Conservation (phyloP, 2,329 filamentous ascomycete genomes). For the Colletotrichum euphorbiae region DNA sequence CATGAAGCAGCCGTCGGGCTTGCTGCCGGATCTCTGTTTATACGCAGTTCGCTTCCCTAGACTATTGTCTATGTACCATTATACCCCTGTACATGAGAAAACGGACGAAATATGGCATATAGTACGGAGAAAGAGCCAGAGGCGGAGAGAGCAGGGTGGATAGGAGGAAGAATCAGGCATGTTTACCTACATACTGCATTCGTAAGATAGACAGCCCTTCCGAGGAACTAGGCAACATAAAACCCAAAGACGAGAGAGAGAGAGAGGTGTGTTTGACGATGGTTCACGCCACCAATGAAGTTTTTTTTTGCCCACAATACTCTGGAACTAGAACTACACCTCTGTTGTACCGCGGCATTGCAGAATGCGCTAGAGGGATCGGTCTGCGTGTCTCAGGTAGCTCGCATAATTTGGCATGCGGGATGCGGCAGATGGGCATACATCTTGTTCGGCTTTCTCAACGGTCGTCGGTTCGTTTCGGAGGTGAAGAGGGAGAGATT, state of each 20-base stretch:
- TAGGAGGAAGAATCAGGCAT: background rate
- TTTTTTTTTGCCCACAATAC: background rate
- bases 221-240: constrained; percentile 18
- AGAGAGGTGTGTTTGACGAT: background rate
- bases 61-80: constrained; percentile 27
- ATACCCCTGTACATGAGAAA: constrained; percentile 39
- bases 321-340: background rate
- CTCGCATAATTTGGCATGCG: constrained; percentile 36
- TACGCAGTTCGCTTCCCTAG: constrained; percentile 11
- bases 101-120: constrained; percentile 16
- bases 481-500: no score
- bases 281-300: constrained; percentile 5
- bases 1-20: constrained; percentile 4
- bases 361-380: constrained; percentile 30
- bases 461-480: constrained; percentile 25
- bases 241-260: background rate
- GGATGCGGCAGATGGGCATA: constrained; percentile 33
- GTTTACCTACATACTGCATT: constrained; percentile 14
- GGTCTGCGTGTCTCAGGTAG: constrained; percentile 38
- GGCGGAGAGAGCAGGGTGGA: background rate
- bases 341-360: constrained; percentile 4
- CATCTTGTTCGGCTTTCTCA: constrained; percentile 26
- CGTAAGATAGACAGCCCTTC: constrained; percentile 1
- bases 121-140: background rate
- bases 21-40: background rate